Evolutionary conservation across 257 asterid genomes (phyloP).

Genomic region (Nicotiana undulata): DNA sequence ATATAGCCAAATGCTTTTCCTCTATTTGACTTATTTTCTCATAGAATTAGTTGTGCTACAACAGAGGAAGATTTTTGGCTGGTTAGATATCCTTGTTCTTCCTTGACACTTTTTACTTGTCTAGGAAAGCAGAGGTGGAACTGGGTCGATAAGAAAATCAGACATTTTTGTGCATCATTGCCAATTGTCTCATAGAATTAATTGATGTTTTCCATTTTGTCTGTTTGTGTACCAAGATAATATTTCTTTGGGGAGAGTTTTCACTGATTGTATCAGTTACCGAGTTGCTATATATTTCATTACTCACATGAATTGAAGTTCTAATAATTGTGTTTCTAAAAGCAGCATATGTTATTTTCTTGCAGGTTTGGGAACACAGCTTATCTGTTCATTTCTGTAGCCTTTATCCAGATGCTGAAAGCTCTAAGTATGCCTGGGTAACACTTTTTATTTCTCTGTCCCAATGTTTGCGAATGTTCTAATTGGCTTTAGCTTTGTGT

Average conservation of each 20-base stretch:
- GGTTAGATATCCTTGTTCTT: neutral
- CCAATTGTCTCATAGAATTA: too few species aligned
- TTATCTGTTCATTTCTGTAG: conserved; percentile 90
- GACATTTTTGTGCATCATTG: neutral
- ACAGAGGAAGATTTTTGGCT: neutral
- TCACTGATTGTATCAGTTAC: neutral
- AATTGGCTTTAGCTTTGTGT: neutral
- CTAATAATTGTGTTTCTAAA: neutral
- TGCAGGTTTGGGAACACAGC: conserved; percentile 99
- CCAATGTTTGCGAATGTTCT: neutral
- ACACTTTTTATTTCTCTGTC: neutral
- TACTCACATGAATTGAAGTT: neutral
- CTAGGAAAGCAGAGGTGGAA: neutral
- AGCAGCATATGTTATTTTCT: neutral
- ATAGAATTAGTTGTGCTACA: neutral
- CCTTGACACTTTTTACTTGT: neutral
- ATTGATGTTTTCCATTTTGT: neutral
- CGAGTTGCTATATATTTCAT: neutral
- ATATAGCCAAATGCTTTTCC: neutral
- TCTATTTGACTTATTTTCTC: neutral
- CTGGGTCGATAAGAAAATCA: neutral
- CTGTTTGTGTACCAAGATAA: neutral
- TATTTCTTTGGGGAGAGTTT: neutral
- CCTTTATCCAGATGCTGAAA: conserved; percentile 99
- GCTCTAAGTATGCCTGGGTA: conserved; percentile 67